Conservation (phyloP, 2,329 filamentous ascomycete genomes). For the Celoporthe dispersa region DNA sequence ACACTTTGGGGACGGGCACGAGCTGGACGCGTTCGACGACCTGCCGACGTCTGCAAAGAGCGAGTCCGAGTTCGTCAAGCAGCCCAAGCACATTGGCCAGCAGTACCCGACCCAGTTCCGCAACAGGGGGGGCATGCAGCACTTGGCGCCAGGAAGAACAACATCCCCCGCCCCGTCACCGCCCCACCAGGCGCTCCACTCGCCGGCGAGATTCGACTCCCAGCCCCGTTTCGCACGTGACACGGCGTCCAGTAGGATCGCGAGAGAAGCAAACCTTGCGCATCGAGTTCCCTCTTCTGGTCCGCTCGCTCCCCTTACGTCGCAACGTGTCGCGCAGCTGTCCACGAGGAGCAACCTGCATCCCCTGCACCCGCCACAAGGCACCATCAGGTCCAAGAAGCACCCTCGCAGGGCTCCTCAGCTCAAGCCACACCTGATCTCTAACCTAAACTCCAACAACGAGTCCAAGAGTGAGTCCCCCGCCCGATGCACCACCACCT, state of each 20-base stretch:
- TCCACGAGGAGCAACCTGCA: constrained; percentile 54
- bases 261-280: constrained; percentile 64
- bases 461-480: constrained; percentile 75
- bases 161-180: constrained; percentile 57
- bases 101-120: constrained; percentile 68
- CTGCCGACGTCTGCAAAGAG: constrained; percentile 82
- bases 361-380: constrained; percentile 47
- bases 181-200: constrained; percentile 55
- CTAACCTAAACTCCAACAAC: constrained; percentile 75
- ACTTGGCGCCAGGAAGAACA: constrained; percentile 57
- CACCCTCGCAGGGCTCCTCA: constrained; percentile 58
- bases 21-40: constrained; percentile 93
- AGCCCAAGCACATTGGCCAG: constrained; percentile 60
- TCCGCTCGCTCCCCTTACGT: constrained; percentile 57
- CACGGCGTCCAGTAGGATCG: constrained; percentile 67
- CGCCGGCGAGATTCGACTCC: constrained; percentile 58
- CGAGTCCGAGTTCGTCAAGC: constrained; percentile 83
- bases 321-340: constrained; percentile 59
- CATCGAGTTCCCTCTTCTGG: constrained; percentile 61
- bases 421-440: constrained; percentile 84
- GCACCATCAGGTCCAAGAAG: constrained; percentile 58
- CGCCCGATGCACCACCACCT: background rate
- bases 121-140: constrained; percentile 60
- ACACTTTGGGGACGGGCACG: constrained; percentile 89
- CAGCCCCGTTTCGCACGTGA: constrained; percentile 68